Conservation (phyloP, 2,329 filamentous ascomycete genomes). For the Cryphonectria parasitica region DNA sequence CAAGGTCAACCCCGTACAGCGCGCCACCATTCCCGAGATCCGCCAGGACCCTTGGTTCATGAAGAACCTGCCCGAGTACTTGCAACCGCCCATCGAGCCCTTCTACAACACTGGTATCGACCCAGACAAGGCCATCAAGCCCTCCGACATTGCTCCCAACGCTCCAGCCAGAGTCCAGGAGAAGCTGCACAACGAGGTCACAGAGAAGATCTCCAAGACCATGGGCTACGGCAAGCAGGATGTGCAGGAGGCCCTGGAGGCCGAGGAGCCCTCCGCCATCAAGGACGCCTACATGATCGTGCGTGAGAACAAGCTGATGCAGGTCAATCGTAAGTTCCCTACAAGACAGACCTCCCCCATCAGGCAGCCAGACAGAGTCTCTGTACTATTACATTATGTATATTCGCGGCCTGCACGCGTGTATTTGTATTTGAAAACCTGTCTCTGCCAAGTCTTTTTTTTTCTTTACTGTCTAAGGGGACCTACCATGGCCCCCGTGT, state of each 20-base stretch:
- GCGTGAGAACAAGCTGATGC: conserved; percentile 96
- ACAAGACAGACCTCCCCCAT: neutral
- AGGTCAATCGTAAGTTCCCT: conserved; percentile 76
- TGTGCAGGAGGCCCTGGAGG: conserved; percentile 90
- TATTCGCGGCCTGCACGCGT: conserved; percentile 5
- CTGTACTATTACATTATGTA: too few relatives aligned
- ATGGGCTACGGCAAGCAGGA: conserved; percentile 97
- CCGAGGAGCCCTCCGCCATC: conserved; percentile 93
- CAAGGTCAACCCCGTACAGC: conserved; percentile 90
- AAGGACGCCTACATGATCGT: conserved; percentile 99
- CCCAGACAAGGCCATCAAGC: conserved; percentile 86
- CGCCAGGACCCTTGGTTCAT: conserved; percentile 93
- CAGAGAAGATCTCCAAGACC: conserved; percentile 93
- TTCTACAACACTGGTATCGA: conserved; percentile 94
- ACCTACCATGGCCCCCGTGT: conserved; percentile 9
- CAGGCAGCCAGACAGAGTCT: neutral
- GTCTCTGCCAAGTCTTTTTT: neutral
- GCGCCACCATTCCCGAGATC: conserved; percentile 93
- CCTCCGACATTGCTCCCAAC: conserved; percentile 77
- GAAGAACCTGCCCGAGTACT: conserved; percentile 82
- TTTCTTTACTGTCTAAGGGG: neutral
- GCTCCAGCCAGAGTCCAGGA: conserved; percentile 80
- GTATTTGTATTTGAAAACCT: conserved; percentile 8
- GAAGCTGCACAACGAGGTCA: conserved; percentile 88
- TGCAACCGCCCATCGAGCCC: conserved; percentile 85